Evolutionary conservation across 164 flowering plant species (phyloP).

Genomic region (Stephania yunnanensis): DNA sequence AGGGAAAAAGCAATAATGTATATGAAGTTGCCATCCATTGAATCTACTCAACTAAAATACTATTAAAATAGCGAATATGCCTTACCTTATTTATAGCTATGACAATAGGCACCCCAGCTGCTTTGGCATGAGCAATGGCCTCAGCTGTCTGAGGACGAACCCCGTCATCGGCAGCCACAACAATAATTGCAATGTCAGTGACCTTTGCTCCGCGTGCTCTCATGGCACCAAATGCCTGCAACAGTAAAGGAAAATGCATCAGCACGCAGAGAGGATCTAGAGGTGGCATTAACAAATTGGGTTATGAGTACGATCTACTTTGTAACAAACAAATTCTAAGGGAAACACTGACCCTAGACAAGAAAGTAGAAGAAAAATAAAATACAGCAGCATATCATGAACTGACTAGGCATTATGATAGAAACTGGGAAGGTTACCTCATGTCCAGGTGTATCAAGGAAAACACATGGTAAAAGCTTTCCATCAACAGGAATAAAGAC

Average conservation of each 20-base stretch:
- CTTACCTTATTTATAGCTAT: conserved; percentile 94
- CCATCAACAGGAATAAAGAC: conserved; percentile 81
- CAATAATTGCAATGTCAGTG: conserved; percentile 92
- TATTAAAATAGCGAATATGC: conserved; percentile 20
- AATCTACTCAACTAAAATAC: conserved; percentile 3
- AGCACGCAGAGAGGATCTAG: conserved; percentile 2
- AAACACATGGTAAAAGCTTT: conserved; percentile 67
- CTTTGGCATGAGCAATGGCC: conserved; percentile 98
- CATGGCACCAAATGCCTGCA: conserved; percentile 97
- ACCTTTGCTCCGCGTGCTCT: conserved; percentile 98
- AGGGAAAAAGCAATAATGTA: conserved; percentile 10
- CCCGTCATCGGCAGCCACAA: conserved; percentile 98
- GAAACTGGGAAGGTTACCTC: conserved; percentile 46
- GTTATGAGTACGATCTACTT: background rate
- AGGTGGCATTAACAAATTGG: background rate
- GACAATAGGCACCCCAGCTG: conserved; percentile 89
- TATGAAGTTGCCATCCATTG: conserved; percentile 1
- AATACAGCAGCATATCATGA: background rate
- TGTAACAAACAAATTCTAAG: background rate
- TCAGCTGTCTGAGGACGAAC: conserved; percentile 95
- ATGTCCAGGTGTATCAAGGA: conserved; percentile 97
- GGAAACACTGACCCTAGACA: background rate
- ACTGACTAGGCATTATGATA: conserved; percentile 1
- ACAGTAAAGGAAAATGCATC: conserved; percentile 7
- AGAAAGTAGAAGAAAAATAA: background rate